Evolutionary conservation across 306 rosid genomes (phyloP).

Genomic region (Rosa lucieae): DNA sequence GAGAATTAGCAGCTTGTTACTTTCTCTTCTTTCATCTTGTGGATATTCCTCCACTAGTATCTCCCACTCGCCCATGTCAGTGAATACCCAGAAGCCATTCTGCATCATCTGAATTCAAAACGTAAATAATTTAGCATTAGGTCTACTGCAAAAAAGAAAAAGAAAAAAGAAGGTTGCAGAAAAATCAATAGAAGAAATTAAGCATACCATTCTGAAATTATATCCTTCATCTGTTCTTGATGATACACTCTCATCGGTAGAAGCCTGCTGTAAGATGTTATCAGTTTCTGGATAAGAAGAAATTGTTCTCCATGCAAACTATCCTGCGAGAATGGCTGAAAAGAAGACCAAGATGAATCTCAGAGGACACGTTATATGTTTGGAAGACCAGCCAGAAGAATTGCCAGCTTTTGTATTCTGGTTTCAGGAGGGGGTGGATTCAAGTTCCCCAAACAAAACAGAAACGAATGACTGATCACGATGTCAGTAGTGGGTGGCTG

Average conservation of each 20-base stretch:
- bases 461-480: too few relatives aligned
- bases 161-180: background rate
- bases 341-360: constrained; percentile 72
- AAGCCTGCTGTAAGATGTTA: constrained; percentile 2
- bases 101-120: constrained; percentile 39
- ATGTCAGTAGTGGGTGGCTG: too few relatives aligned
- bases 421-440: too few relatives aligned
- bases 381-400: too few relatives aligned
- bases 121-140: background rate
- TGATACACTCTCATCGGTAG: constrained; percentile 18
- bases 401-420: too few relatives aligned
- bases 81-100: constrained; percentile 57
- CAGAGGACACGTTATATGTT: constrained; percentile 60
- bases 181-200: background rate
- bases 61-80: constrained; percentile 88
- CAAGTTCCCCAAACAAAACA: too few relatives aligned
- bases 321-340: constrained; percentile 64
- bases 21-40: constrained; percentile 24
- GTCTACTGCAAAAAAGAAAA: background rate
- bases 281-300: constrained; percentile 37
- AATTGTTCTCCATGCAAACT: constrained; percentile 60
- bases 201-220: constrained; percentile 37
- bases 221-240: constrained; percentile 18
- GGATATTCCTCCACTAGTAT: constrained; percentile 70
- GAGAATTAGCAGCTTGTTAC: constrained; percentile 15